These are phyloP conservation scores for Noccaea bulbosa DNA, from an alignment of 345 rosid species.

Conservation along the genomic window DNA sequence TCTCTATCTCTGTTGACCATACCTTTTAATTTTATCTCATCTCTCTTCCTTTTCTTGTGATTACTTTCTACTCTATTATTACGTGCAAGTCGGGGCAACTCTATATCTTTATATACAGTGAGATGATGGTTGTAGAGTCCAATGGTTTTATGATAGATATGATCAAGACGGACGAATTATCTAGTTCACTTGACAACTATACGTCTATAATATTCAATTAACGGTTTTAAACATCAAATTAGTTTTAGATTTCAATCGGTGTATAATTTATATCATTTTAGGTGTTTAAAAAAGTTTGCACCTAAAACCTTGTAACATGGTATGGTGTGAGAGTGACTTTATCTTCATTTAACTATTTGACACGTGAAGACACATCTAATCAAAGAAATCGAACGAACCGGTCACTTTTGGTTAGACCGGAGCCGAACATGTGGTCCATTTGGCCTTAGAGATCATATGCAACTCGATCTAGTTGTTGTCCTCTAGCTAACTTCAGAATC, in stretches of 20 bases:
- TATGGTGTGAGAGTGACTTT: neutral
- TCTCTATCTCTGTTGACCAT: constrained; percentile 33
- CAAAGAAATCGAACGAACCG: constrained; percentile 18
- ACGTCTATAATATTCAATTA: neutral
- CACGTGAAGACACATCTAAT: constrained; percentile 23
- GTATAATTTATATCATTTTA: neutral
- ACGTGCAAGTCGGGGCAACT: constrained; percentile 30
- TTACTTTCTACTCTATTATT: constrained; percentile 28
- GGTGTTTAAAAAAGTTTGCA: neutral
- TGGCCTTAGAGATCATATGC: constrained; percentile 25
- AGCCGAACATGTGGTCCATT: constrained; percentile 38
- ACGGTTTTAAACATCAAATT: neutral
- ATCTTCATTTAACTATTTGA: constrained; percentile 4
- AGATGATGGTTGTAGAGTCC: neutral
- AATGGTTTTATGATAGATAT: too few species aligned
- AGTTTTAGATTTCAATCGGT: neutral
- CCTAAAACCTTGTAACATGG: constrained; percentile 14
- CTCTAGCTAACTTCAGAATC: constrained; percentile 42
- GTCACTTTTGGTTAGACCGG: constrained; percentile 28
- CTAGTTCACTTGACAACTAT: neutral
- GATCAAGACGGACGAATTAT: too few species aligned
- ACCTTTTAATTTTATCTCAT: constrained; percentile 29
- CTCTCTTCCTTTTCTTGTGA: constrained; percentile 38
- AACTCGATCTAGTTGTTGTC: constrained; percentile 44
- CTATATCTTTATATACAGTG: neutral